Percentiles rank a stretch among this genome's conserved stretches.
These are phyloP conservation scores for Canavalia gladiata DNA, from an alignment of 306 rosid species.

Conservation along the genomic window DNA sequence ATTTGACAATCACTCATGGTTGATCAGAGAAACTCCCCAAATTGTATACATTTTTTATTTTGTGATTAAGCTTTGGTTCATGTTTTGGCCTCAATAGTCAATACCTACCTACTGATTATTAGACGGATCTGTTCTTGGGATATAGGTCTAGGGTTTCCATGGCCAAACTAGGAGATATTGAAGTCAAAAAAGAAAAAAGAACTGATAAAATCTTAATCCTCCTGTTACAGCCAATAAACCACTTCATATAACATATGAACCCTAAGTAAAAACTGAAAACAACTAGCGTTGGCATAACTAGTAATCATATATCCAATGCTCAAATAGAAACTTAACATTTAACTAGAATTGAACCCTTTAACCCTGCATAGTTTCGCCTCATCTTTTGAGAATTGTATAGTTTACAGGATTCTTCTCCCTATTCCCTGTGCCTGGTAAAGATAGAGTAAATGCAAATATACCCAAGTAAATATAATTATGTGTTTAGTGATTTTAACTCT, in stretches of 20 bases:
- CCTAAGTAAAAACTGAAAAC: neutral
- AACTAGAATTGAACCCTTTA: too few relatives aligned
- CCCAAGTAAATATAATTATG: neutral
- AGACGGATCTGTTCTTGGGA: constrained; percentile 13
- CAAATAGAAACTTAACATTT: neutral
- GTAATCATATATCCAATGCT: neutral
- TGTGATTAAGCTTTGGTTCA: neutral
- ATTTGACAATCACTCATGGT: neutral
- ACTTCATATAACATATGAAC: neutral
- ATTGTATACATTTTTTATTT: neutral
- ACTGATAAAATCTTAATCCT: too few relatives aligned
- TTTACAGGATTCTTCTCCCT: constrained; percentile 7
- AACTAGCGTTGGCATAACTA: neutral
- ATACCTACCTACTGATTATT: constrained; percentile 6
- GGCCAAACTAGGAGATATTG: neutral
- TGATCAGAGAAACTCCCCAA: neutral
- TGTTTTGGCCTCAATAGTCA: constrained; percentile 1
- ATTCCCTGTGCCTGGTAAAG: neutral
- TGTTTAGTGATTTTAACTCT: neutral
- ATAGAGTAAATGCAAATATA: neutral
- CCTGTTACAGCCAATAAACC: neutral
- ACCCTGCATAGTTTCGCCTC: too few relatives aligned
- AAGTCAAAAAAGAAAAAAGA: neutral
- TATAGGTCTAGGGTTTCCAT: constrained; percentile 10
- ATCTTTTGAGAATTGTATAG: constrained; percentile 7